Conservation (phyloP, 2,329 filamentous ascomycete genomes). For the Alternaria dauci region DNA sequence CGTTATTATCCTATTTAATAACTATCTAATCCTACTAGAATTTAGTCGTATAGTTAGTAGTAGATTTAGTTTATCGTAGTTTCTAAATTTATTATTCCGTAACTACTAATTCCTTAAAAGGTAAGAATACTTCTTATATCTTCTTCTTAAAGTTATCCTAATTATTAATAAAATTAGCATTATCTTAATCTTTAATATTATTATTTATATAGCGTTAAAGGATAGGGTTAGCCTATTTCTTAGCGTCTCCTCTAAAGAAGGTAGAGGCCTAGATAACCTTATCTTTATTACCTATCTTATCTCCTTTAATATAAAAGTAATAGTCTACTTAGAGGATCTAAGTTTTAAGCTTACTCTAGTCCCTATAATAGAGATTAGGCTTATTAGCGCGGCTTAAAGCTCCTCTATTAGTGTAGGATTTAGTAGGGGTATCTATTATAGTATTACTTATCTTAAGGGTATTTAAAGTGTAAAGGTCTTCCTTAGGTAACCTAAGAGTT, state of each 20-base stretch:
- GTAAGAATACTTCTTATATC: no score
- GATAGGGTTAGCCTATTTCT: not conserved
- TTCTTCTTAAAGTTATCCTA: no score
- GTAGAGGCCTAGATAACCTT: not conserved
- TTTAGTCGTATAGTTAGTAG: no score
- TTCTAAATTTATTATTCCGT: no score
- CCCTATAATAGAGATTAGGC: not conserved
- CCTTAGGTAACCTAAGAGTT: not conserved
- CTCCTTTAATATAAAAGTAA: not conserved
- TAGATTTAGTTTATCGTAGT: no score
- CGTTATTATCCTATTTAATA: no score
- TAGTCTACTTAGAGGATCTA: not conserved
- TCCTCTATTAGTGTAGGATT: not conserved
- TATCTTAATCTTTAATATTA: not conserved
- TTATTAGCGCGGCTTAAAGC: not conserved
- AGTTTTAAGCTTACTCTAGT: not conserved
- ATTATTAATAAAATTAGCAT: not conserved
- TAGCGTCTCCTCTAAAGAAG: not conserved
- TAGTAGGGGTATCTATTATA: not conserved
- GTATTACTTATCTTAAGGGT: not conserved
- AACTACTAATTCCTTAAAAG: no score
- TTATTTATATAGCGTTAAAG: not conserved
- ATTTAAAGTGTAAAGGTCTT: not conserved
- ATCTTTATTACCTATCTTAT: not conserved
- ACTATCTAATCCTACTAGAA: no score